These are phyloP conservation scores for Globisporangium parvum DNA, from an alignment of 352 stramenopile genomes.

Conservation along the genomic window DNA sequence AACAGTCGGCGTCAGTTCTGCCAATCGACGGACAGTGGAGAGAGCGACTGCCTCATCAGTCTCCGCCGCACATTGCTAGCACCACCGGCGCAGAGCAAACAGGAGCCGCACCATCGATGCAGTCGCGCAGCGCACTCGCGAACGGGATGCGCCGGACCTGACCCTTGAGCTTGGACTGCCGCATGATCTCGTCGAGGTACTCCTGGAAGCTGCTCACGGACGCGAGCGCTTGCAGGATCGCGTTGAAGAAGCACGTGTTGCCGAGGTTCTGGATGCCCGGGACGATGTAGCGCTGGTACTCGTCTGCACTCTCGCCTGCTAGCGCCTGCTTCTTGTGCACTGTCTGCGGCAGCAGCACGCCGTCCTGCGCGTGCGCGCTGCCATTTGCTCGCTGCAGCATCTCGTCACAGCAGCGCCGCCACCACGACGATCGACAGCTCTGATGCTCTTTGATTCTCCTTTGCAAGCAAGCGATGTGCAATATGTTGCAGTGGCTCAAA, in stretches of 20 bases:
- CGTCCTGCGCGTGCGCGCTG: background rate
- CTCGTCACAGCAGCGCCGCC: too few relatives aligned
- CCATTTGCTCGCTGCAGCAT: conserved; percentile 2
- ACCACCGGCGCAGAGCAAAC: background rate
- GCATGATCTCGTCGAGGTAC: conserved; percentile 62
- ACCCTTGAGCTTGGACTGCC: conserved; percentile 20
- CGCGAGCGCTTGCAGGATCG: conserved; percentile 80
- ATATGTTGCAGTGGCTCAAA: too few relatives aligned
- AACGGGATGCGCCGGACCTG: conserved; percentile 48
- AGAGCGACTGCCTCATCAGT: background rate
- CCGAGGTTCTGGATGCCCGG: conserved; percentile 85
- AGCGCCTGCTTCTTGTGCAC: background rate
- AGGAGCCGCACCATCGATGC: conserved; percentile 46
- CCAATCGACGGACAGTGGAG: background rate
- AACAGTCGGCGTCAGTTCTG: conserved; percentile 27
- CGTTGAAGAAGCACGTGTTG: conserved; percentile 90
- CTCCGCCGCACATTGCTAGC: background rate
- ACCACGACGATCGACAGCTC: too few relatives aligned
- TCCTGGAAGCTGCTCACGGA: conserved; percentile 60
- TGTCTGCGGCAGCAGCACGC: background rate
- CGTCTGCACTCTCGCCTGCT: background rate
- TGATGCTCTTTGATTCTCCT: too few relatives aligned
- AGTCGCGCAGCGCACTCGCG: conserved; percentile 54
- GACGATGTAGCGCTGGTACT: conserved; percentile 23
- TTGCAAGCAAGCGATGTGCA: too few relatives aligned